Base-by-base conservation (phyloP, 2,329 filamentous ascomycete genomes). In the Madurella mycetomatis region DNA sequence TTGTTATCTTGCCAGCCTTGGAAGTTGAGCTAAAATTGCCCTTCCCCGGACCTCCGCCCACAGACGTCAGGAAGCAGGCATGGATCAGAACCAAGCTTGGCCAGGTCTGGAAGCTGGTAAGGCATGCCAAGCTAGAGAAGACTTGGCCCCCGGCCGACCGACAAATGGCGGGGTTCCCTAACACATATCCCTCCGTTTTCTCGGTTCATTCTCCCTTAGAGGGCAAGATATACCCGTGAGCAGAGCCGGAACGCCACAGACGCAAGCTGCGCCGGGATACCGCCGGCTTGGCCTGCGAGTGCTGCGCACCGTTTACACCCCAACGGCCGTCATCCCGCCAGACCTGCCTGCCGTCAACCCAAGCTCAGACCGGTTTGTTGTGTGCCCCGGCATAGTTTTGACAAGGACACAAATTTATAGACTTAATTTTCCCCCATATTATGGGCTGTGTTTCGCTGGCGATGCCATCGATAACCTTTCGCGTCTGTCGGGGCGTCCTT, bases 81-180 rank as follows among this genome's bases (percentile, higher is more conserved):
- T 16, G 53, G 55, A 2, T 25, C 15, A 5, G 18, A 17, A 45
- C 52, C 52, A 60, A 57, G 57, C 55, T 53, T 60, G 55, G 47
- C 60, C 54, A 45, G 46, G 55, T 53, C 41, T 40, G 60, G 60
- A 59, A 62, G 60, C 53, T 62, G 56, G 47, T 40, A 56, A 46
- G 46, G 13, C 12, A 2, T 25, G 55, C 59, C 55, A 56, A 58
- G 59, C 25, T 18, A 41, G 9, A 45, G 11, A n/a, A 5, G 9
- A 8, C 30, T 44, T 53, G 44, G 50, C 47, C 44, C 17, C 49
- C 44, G 43, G 48, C 34, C 39, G 51, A 30, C 50, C 25, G 47
- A 45, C 57, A 47, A 60, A 57, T 57, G 50, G 42, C 25, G 41
- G 53, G 34, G 9, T 25, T 17, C n/a, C 49, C 34, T 49, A 34